Evolutionary conservation across 2,329 filamentous ascomycete species (phyloP).

Genomic region (Fusarium coicis): DNA sequence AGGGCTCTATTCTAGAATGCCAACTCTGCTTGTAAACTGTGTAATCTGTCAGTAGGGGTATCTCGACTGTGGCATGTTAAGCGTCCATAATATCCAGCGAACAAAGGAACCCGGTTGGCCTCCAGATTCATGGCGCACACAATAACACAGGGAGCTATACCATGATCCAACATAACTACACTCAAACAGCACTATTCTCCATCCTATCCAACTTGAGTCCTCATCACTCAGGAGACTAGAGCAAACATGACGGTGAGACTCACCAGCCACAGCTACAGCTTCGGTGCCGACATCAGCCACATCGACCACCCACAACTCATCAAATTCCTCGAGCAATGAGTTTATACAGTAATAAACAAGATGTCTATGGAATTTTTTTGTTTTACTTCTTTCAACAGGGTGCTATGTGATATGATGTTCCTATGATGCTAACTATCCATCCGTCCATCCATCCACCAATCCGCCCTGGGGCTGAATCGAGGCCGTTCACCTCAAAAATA

Average conservation of each 20-base stretch:
- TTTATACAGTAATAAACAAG: not conserved
- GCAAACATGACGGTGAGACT: not conserved
- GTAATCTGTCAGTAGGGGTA: not conserved
- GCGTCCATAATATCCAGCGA: not conserved
- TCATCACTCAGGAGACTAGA: not conserved
- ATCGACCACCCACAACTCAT: slow-evolving; percentile 5
- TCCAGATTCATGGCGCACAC: not conserved
- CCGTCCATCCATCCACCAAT: slow-evolving; percentile 38
- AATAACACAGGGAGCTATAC: not conserved
- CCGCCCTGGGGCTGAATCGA: slow-evolving; percentile 28
- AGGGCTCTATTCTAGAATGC: not conserved
- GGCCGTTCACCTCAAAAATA: slow-evolving; percentile 29
- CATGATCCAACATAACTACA: too few species aligned
- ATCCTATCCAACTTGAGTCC: not conserved
- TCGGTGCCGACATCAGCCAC: slow-evolving; percentile 14
- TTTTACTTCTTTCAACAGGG: slow-evolving; percentile 39
- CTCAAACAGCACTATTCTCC: not conserved
- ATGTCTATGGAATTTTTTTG: slow-evolving; percentile 42
- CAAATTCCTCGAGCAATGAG: not conserved
- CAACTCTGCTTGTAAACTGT: not conserved
- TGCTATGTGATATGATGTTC: slow-evolving; percentile 43
- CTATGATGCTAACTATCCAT: slow-evolving; percentile 43
- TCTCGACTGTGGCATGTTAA: not conserved
- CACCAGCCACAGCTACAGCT: slow-evolving; percentile 18
- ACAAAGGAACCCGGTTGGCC: not conserved